Percentiles rank a stretch among this genome's conserved stretches.
These are phyloP conservation scores for Lentinula guzmanii DNA, from an alignment of 768 basidiomycete species.

Conservation along the genomic window DNA sequence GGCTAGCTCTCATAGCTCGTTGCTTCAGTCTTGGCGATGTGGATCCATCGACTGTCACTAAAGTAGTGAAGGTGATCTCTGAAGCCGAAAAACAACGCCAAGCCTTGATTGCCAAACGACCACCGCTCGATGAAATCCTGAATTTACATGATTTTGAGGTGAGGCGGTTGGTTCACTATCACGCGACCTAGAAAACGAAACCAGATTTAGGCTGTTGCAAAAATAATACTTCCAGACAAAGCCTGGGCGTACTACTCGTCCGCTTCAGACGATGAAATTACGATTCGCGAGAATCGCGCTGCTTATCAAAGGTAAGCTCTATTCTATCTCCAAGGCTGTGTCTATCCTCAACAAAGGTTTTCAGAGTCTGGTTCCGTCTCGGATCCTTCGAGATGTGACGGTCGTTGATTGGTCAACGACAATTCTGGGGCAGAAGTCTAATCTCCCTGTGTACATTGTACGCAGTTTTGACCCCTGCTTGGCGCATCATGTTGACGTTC, in stretches of 20 bases:
- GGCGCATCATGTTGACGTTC: neutral
- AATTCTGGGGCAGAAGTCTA: slow-evolving; percentile 70
- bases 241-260: slow-evolving; percentile 97
- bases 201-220: slow-evolving; percentile 67
- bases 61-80: slow-evolving; percentile 55
- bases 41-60: slow-evolving; percentile 60
- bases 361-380: slow-evolving; percentile 84
- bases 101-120: slow-evolving; percentile 54
- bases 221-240: slow-evolving; percentile 72
- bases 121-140: slow-evolving; percentile 72
- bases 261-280: slow-evolving; percentile 93
- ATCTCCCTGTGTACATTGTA: slow-evolving; percentile 80
- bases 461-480: slow-evolving; percentile 11
- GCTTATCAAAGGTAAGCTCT: slow-evolving; percentile 75
- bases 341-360: neutral
- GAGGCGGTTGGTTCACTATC: slow-evolving; percentile 5
- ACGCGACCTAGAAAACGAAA: neutral
- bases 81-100: slow-evolving; percentile 68
- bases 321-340: neutral
- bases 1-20: neutral
- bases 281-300: slow-evolving; percentile 80
- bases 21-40: slow-evolving; percentile 59
- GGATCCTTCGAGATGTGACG: slow-evolving; percentile 78
- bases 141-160: slow-evolving; percentile 96
- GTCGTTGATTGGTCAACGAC: slow-evolving; percentile 79